Base-by-base conservation (phyloP, 345 rosid species). In the Psidium guajava region DNA sequence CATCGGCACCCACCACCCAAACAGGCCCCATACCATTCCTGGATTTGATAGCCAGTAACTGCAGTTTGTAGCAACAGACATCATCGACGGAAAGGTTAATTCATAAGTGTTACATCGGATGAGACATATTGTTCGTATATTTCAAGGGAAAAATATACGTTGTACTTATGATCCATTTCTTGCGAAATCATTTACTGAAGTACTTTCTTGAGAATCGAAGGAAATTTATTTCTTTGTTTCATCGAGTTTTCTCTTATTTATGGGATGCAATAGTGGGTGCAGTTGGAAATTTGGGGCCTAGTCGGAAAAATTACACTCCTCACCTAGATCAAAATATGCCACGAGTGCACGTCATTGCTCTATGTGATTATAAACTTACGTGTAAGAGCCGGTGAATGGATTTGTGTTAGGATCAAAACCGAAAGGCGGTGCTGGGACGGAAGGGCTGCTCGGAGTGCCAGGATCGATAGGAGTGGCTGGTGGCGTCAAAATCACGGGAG, bases 41-140 rank as follows among this genome's bases (percentile, higher is more conserved):
- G 99, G 98, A 88, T 96, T 95, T 86, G 86, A 92, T 86, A 92
- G 93, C 98, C 98, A 96, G 94, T 93, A 96, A 87, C 99, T 96
- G 91, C 80, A 88, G 80, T 36, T 69, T 9, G 80, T 69, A 36
- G 80, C 80, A 69, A 36, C 18, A 69, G 25, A 36, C 25, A 5
- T 69, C 80, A 20, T 32, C 80, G 77, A 69, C 47, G 6, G 47
- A 36, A 69, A 36, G 25, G 25, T 69, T 18, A 21, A 36, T 69
- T 0, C 20, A 20, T 2, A 6, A 36, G 9, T 36, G 47, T 2
- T 5, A 18, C 25, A 18, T 42, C 12, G 47, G 3, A 32, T 69
- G 4, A 50, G 4, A 11, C 52, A 50, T 11, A 27, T 14, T 18
- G 40, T 61, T 61, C 42, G 3, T 28, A 8, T 4, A 61, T 15